A percentile compares a stretch with the other conserved stretches of the same genome.
Conservation (phyloP, 2,329 filamentous ascomycete genomes). For the Botryosphaeria dothidea region DNA sequence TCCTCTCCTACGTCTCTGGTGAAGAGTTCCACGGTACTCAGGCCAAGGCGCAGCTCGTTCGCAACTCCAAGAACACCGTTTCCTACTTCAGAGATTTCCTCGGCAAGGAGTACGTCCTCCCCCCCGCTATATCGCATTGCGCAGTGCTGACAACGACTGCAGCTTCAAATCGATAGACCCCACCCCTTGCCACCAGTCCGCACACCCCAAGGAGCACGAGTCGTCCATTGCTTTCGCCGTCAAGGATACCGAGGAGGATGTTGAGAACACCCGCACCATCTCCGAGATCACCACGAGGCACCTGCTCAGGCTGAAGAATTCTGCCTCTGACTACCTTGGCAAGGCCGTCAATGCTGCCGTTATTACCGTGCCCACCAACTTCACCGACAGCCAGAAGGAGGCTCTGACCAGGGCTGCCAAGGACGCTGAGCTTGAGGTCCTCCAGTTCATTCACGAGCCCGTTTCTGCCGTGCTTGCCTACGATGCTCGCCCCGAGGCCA, state of each 20-base stretch:
- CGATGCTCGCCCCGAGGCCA: conserved; percentile 77
- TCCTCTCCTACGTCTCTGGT: conserved; percentile 90
- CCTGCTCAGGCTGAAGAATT: conserved; percentile 75
- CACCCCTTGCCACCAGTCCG: conserved; percentile 88
- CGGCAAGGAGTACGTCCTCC: conserved; percentile 76
- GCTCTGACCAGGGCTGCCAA: conserved; percentile 77
- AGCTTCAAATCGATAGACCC: conserved; percentile 95
- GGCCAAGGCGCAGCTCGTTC: conserved; percentile 89
- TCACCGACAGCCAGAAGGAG: conserved; percentile 80
- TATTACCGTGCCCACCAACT: conserved; percentile 92
- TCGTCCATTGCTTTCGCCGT: conserved; percentile 78
- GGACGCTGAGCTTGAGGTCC: conserved; percentile 79
- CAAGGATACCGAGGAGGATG: conserved; percentile 64
- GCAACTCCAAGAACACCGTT: conserved; percentile 90
- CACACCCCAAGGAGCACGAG: conserved; percentile 77
- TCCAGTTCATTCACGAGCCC: conserved; percentile 92
- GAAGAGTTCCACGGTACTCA: conserved; percentile 97
- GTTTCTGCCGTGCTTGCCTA: conserved; percentile 87
- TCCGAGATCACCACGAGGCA: conserved; percentile 83
- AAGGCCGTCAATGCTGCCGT: conserved; percentile 94
- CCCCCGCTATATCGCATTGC: not conserved
- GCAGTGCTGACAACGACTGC: conserved; percentile 27
- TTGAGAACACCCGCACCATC: conserved; percentile 69
- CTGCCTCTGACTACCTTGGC: conserved; percentile 89
- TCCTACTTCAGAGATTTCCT: conserved; percentile 96